Base-by-base conservation (phyloP, 139 green algal species). In the Dunaliella primolecta region DNA sequence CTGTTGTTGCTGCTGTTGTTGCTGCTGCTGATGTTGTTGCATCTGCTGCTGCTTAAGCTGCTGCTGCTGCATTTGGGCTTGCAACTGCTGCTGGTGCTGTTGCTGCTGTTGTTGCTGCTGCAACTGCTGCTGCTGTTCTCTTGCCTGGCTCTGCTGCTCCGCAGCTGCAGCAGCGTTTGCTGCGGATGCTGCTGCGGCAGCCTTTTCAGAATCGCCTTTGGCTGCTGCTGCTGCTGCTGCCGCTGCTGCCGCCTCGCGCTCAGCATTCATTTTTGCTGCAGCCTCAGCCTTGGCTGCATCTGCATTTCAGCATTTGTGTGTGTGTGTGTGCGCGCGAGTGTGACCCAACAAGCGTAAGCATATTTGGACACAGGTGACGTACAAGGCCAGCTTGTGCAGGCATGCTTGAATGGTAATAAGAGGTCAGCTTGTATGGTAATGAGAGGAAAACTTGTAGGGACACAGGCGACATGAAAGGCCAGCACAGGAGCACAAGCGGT, bases 31-130 rank as follows among this genome's bases (percentile, higher is more conserved):
- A 37, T 85, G 78, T 38, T 46, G 29, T 35, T 75, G 34, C 36
- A 70, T 34, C 57, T 78, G 78, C 35, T 78, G 29, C 36, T 35
- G 36, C 79, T 78, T 57, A 35, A 36, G 27, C n/a, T 56, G 3
- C 79, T 78, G 34, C 36, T 77, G 57, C 77, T 83, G 81, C 57
- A 84, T 57, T 64, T 82, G 36, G 36, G 46, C 33, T 56, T 81
- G 31, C 23, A 70, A 27, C 71, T 84, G 78, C 29, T 83, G 75
- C 37, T 81, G 82, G 36, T 33, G 36, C 46, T n/a, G 3, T 29
- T 77, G 36, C 55, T 78, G 38, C 24, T 71, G n/a, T 36, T 85
- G 55, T 55, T 88, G 80, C 70, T 82, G 78, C 71, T 83, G 86
- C 56, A 75, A 55, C 56, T 36, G 31, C 35, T 36, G 56, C 36